Conservation (phyloP, 2,329 filamentous ascomycete species). For the Alternaria triticina region DNA sequence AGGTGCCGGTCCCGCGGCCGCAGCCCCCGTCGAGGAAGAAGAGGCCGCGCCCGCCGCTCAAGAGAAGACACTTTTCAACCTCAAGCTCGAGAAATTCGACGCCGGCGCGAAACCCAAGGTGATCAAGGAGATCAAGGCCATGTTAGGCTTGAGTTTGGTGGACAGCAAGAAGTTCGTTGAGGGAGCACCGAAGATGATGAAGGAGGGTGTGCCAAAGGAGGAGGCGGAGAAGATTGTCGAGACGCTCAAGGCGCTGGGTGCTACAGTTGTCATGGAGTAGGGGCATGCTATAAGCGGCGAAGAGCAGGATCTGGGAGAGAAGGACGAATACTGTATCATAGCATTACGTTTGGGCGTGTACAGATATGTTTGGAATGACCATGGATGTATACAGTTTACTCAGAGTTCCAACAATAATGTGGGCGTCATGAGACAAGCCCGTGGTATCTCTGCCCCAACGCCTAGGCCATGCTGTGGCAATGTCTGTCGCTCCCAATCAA, state of each 20-base stretch:
- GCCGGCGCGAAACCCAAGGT: conserved; percentile 92
- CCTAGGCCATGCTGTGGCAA: conserved; percentile 27
- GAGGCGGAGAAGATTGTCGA: conserved; percentile 99
- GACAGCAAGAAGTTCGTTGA: conserved; percentile 99
- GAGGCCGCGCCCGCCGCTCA: conserved; percentile 87
- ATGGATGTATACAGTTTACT: conserved; percentile 39
- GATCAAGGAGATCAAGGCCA: conserved; percentile 98
- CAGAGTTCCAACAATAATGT: conserved; percentile 20
- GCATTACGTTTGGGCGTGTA: conserved; percentile 44
- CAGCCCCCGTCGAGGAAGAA: conserved; percentile 74
- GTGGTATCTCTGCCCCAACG: conserved; percentile 44
- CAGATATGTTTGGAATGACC: conserved; percentile 45
- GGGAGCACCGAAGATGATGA: conserved; percentile 96
- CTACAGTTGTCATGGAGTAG: conserved; percentile 90
- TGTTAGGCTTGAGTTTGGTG: conserved; percentile 93
- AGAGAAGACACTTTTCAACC: conserved; percentile 95
- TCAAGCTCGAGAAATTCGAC: conserved; percentile 93
- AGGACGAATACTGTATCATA: conserved; percentile 41
- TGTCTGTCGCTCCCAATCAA: background rate
- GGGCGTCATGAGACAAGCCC: conserved; percentile 17
- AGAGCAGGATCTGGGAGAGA: conserved; percentile 2
- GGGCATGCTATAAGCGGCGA: background rate
- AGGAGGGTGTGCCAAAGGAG: conserved; percentile 98
- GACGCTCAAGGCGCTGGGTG: conserved; percentile 90
- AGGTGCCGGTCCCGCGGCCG: conserved; percentile 64